These are phyloP conservation scores for Candida patagonica DNA, from an alignment of 805 yeast genomes.

Conservation along the genomic window DNA sequence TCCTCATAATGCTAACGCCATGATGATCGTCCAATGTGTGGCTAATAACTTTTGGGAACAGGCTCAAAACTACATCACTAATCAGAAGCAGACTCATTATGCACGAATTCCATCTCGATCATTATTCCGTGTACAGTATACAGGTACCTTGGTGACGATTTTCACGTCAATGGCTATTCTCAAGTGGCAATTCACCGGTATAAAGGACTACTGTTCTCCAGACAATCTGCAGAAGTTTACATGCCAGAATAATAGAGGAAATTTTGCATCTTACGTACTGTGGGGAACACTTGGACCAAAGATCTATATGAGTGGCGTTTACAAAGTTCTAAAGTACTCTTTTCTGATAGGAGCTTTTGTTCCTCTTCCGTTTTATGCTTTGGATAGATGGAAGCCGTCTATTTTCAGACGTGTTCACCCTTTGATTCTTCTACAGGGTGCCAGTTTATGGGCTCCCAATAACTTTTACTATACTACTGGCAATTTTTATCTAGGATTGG, in stretches of 20 bases:
- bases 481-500: constrained; percentile 32
- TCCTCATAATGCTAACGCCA: constrained; percentile 37
- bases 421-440: constrained; percentile 4
- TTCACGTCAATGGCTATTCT: constrained; percentile 24
- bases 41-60: constrained; percentile 18
- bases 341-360: constrained; percentile 18
- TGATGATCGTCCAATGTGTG: constrained; percentile 22
- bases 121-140: constrained; percentile 17
- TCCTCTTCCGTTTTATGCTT: constrained; percentile 11
- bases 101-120: constrained; percentile 46
- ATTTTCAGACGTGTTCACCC: constrained; percentile 23
- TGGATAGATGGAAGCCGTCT: constrained; percentile 1
- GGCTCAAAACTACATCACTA: constrained; percentile 38
- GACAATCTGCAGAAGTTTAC: constrained; percentile 27
- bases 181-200: constrained; percentile 26
- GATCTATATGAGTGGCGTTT: constrained; percentile 32
- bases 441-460: constrained; percentile 29
- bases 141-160: constrained; percentile 20
- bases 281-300: constrained; percentile 39
- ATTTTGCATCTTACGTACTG: constrained; percentile 36
- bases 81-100: constrained; percentile 53
- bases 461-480: constrained; percentile 36
- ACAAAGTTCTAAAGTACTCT: constrained; percentile 16
- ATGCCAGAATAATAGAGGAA: constrained; percentile 24
- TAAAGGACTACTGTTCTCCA: constrained; percentile 22